Conservation (phyloP, 495 filamentous ascomycete genomes). For the Thozetella sp. region DNA sequence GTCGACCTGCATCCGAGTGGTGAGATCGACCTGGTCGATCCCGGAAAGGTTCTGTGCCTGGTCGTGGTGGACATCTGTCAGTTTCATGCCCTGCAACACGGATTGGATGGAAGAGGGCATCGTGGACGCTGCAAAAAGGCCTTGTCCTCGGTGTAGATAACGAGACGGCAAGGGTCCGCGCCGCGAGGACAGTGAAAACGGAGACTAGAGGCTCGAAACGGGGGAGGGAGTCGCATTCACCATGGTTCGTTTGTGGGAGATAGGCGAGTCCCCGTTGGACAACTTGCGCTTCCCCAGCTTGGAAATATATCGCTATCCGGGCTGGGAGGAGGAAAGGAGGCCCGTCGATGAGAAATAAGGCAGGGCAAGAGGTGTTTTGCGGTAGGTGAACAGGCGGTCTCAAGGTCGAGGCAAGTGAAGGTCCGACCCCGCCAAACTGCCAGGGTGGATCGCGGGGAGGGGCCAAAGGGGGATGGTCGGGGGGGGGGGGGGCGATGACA, state of each 20-base stretch:
- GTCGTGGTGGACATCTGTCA: not conserved
- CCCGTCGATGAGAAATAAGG: not conserved
- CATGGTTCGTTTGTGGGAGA: slow-evolving; percentile 82
- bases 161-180: too few species aligned
- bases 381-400: not conserved
- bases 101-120: not conserved
- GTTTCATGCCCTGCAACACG: slow-evolving; percentile 1
- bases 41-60: slow-evolving; percentile 47
- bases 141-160: too few species aligned
- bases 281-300: slow-evolving; percentile 83
- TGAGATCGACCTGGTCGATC: slow-evolving; percentile 62
- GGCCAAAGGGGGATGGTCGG: not conserved
- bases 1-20: slow-evolving; percentile 85
- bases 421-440: slow-evolving; percentile 1
- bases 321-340: slow-evolving; percentile 1
- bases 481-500: too few species aligned
- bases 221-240: slow-evolving; percentile 57
- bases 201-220: too few species aligned
- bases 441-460: slow-evolving; percentile 1
- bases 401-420: not conserved
- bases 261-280: slow-evolving; percentile 72
- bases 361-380: not conserved
- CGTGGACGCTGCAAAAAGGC: too few species aligned
- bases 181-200: too few species aligned
- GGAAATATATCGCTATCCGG: slow-evolving; percentile 10